Conservation (phyloP, 176 grass and related monocot species). For the Ensete glaucum region DNA sequence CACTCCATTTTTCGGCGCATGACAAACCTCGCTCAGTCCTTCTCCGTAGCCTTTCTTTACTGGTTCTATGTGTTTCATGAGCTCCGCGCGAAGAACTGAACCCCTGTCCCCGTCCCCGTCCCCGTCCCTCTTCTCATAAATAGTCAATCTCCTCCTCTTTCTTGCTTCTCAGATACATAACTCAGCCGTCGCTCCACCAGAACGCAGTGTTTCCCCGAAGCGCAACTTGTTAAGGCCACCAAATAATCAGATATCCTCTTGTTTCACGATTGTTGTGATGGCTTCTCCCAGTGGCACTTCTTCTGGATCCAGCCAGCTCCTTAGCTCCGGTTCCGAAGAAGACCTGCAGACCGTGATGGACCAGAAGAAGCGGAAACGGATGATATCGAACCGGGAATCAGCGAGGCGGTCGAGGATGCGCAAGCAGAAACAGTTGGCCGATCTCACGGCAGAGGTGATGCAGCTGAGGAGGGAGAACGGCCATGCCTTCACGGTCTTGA, state of each 20-base stretch:
- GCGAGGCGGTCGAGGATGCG: constrained; percentile 81
- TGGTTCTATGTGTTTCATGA: constrained; percentile 99
- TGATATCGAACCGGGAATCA: constrained; percentile 92
- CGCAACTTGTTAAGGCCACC: not conserved
- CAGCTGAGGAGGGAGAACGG: constrained; percentile 67
- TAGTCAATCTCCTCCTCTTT: not conserved
- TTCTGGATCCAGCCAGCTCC: constrained; percentile 22
- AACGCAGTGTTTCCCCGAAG: not conserved
- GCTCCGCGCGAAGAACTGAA: constrained; percentile 12
- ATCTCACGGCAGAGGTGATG: constrained; percentile 50
- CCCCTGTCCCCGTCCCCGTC: not conserved
- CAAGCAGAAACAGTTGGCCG: constrained; percentile 87
- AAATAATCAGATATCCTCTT: too few species aligned
- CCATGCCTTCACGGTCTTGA: constrained; percentile 46
- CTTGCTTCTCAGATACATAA: not conserved
- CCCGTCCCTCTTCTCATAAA: not conserved
- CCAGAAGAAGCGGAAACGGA: constrained; percentile 66
- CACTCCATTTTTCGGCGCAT: constrained; percentile 72
- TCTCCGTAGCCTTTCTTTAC: constrained; percentile 98
- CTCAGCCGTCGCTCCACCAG: not conserved
- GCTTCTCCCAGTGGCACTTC: constrained; percentile 70
- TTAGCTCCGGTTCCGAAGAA: constrained; percentile 32
- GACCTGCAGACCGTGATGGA: constrained; percentile 60
- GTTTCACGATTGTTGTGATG: constrained; percentile 22
- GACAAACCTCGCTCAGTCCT: constrained; percentile 86